Conservation (phyloP, 148 eudicot genomes). For the Amaranthus palmeri region DNA sequence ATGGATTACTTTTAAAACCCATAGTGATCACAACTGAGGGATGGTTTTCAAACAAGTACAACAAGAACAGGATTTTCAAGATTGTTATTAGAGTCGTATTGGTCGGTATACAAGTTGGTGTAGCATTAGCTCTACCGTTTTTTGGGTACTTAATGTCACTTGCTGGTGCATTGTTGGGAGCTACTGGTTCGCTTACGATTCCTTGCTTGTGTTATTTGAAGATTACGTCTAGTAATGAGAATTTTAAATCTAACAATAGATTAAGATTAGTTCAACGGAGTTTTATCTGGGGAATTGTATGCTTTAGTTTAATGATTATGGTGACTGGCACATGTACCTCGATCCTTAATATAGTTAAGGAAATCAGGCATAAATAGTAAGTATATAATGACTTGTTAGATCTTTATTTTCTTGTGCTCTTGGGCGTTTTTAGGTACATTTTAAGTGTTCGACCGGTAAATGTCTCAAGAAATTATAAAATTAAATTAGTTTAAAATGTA, state of each 20-base stretch:
- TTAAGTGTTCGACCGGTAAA: too few species aligned
- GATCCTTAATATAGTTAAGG: neutral
- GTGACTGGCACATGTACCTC: constrained; percentile 11
- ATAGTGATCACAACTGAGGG: constrained; percentile 22
- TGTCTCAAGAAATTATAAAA: too few species aligned
- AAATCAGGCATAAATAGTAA: neutral
- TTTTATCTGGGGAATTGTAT: neutral
- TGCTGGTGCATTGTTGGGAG: constrained; percentile 23
- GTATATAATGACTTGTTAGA: too few species aligned
- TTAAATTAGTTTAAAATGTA: too few species aligned
- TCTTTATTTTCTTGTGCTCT: too few species aligned
- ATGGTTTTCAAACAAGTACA: constrained; percentile 14
- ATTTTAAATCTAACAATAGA: neutral
- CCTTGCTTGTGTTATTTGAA: constrained; percentile 35
- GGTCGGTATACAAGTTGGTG: constrained; percentile 23
- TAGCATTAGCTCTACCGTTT: constrained; percentile 14
- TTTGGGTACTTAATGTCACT: constrained; percentile 24
- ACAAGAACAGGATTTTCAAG: constrained; percentile 12
- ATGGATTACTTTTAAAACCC: too few species aligned
- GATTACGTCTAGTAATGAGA: constrained; percentile 1
- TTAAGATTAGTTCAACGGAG: neutral
- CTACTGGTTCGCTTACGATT: constrained; percentile 22
- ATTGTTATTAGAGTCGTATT: constrained; percentile 22
- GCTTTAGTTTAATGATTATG: neutral
- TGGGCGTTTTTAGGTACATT: too few species aligned